Percentiles rank a stretch among this genome's conserved stretches.
phyloP scores from a whole-genome alignment of 345 rosid species.

The Lumnitzera littorea region DNA sequence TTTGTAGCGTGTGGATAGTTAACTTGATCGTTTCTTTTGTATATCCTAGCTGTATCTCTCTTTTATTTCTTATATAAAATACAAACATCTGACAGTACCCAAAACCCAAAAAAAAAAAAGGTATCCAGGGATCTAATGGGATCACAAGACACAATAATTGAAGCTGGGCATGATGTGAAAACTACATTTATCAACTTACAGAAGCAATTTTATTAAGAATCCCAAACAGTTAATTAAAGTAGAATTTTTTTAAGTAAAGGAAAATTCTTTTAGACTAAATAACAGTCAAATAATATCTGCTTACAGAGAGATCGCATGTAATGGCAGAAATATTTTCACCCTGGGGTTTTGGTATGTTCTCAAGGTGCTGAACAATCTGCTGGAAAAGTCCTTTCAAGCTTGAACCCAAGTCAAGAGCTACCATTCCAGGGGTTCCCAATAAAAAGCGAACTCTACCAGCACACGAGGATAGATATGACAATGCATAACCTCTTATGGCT shows the following conservation, averaged over 20 bases:
- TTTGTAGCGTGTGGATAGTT: no score
- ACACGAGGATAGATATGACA: slow-evolving; percentile 96
- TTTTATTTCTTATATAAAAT: no score
- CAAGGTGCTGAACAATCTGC: slow-evolving; percentile 78
- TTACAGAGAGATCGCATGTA: slow-evolving; percentile 90
- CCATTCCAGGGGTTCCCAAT: slow-evolving; percentile 94
- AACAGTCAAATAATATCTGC: slow-evolving; percentile 16
- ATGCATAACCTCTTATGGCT: slow-evolving; percentile 97
- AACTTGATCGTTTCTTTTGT: no score
- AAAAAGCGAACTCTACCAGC: slow-evolving; percentile 93
- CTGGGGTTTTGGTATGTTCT: slow-evolving; percentile 80
- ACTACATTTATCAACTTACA: no score
- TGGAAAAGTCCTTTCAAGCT: slow-evolving; percentile 85
- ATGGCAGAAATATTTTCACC: slow-evolving; percentile 84
- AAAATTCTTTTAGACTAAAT: not conserved
- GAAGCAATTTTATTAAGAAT: no score
- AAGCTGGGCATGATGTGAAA: no score
- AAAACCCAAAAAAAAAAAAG: no score
- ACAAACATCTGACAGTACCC: no score
- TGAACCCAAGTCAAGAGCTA: slow-evolving; percentile 93
- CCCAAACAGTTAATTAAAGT: slow-evolving; percentile 3
- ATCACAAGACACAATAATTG: no score
- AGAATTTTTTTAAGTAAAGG: no score
- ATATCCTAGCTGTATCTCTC: no score
- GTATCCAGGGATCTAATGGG: not conserved